A percentile compares a stretch with the other conserved stretches of the same genome.
Conservation (phyloP, 768 basidiomycete genomes). For the Amanita subjunquillea region DNA sequence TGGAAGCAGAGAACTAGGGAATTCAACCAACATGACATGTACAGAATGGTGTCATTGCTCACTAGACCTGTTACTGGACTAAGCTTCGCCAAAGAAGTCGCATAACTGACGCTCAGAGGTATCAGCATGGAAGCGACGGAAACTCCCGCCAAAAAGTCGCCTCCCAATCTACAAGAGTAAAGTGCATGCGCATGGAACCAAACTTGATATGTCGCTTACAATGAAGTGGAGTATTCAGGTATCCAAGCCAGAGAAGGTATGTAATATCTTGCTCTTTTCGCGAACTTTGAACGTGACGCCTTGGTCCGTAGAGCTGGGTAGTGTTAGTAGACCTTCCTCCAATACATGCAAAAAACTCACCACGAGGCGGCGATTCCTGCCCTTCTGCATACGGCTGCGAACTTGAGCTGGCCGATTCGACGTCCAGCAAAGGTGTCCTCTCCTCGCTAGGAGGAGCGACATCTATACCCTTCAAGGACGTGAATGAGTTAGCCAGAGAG, state of each 20-base stretch:
- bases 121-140: slow-evolving; percentile 81
- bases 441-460: slow-evolving; percentile 13
- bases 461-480: slow-evolving; percentile 28
- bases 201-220: slow-evolving; percentile 31
- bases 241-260: slow-evolving; percentile 75
- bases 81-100: slow-evolving; percentile 76
- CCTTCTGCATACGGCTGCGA: slow-evolving; percentile 18
- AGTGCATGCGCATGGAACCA: background rate
- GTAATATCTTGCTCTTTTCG: slow-evolving; percentile 58
- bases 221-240: slow-evolving; percentile 58
- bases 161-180: slow-evolving; percentile 20
- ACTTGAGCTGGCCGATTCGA: slow-evolving; percentile 9
- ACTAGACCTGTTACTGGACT: slow-evolving; percentile 82
- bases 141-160: slow-evolving; percentile 74
- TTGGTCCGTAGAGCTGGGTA: background rate
- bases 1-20: slow-evolving; percentile 69
- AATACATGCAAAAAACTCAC: slow-evolving; percentile 4
- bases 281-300: slow-evolving; percentile 19
- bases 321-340: background rate
- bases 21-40: background rate
- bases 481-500: slow-evolving; percentile 12
- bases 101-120: slow-evolving; percentile 87
- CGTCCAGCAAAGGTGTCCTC: slow-evolving; percentile 24
- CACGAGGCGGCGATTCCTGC: slow-evolving; percentile 10
- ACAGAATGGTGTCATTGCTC: slow-evolving; percentile 16